Conservation (phyloP, 2,329 filamentous ascomycete species). For the Ophiostoma novo-ulmi region DNA sequence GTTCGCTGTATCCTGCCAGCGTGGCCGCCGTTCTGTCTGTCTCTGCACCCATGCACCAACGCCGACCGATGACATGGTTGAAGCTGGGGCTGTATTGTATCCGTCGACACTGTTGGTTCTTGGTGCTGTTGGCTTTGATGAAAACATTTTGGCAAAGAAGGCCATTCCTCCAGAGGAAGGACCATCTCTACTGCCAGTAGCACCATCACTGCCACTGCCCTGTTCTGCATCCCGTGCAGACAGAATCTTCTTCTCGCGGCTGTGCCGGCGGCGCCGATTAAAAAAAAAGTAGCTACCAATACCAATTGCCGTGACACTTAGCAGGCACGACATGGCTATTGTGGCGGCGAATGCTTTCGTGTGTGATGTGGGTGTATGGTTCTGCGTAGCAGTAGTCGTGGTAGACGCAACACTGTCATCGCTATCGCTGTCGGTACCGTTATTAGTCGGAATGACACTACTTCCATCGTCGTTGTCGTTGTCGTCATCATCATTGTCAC, state of each 20-base stretch:
- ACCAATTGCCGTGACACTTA: conserved; percentile 7
- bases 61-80: conserved; percentile 17
- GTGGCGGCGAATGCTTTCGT: conserved; percentile 16
- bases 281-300: not conserved
- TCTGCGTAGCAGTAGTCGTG: not conserved
- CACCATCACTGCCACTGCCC: not conserved
- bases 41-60: conserved; percentile 21
- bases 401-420: not conserved
- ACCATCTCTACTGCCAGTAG: not conserved
- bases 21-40: not conserved
- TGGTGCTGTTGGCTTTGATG: not conserved
- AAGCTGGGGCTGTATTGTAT: not conserved
- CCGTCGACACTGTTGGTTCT: not conserved
- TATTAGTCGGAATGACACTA: not conserved
- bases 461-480: not conserved
- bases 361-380: not conserved
- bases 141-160: not conserved
- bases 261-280: not conserved
- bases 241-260: not conserved
- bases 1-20: not conserved
- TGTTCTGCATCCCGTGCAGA: conserved; percentile 1
- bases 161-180: not conserved
- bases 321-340: conserved; percentile 12
- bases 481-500: not conserved
- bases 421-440: not conserved